Evolutionary conservation across 2,329 filamentous ascomycete genomes (phyloP), one percentile per base, ranked within the genome.

Genomic region (Chrysoporthe austroafricana): DNA sequence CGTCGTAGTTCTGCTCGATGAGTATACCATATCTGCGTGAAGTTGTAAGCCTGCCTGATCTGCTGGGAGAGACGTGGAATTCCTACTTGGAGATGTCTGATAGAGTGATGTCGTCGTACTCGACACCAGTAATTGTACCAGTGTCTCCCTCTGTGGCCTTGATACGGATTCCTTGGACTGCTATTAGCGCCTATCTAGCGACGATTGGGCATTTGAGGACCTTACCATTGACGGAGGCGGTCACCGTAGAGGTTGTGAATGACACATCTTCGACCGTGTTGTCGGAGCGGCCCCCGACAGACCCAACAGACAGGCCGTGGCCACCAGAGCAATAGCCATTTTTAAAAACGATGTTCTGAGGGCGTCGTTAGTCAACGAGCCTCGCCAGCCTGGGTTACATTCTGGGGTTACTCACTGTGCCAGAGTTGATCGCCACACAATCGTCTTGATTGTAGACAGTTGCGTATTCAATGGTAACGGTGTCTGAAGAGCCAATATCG

Each of bases 361-460:
- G 13, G 2, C n/a, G n/a, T 32, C 13, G n/a, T 60, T 8, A 65
- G 44, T 60, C 18, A 48, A n/a, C 2, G 32, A 52, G 18, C 21
- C 32, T 34, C 3, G 3, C n/a, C 13, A 4, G 14, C 8, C 32
- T 50, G 7, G 1, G 42, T 9, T 5, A 8, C 14, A 39, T 18
- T 5, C 16, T 13, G 8, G 39, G 3, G 11, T 6, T 7, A 59
- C 65, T n/a, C 54, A 63, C 65, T 32, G 76, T 80, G 6, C 83
- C 83, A 1, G 84, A 86, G 79, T 88, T 89, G 70, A 86, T 74
- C 26, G 86, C 86, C 8, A 89, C 78, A 71, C 86, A 89, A 72
- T 89, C 86, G 65, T 89, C 86, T 76, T 89, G 86, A 78, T 88
- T 88, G 73, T 85, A 81, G 67, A 89, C 80, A 26, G 78, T 81